Conservation (phyloP, 768 basidiomycete species). For the Macrolepiota albuminosa region DNA sequence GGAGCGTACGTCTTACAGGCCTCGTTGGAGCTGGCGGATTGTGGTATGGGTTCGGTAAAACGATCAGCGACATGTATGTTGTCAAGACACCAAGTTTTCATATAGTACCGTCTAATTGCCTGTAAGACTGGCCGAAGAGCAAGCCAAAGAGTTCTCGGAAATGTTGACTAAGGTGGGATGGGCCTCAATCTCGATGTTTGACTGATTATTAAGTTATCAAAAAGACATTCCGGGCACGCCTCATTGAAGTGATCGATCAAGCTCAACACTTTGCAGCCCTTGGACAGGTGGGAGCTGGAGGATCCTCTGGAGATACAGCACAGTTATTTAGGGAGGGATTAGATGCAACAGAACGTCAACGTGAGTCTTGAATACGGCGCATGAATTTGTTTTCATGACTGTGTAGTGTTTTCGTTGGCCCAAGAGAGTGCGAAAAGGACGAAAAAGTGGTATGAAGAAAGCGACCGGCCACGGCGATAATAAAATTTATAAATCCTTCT, state of each 20-base stretch:
- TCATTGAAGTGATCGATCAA: constrained; percentile 80
- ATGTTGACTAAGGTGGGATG: constrained; percentile 60
- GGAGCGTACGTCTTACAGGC: constrained; percentile 75
- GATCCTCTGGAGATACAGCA: constrained; percentile 50
- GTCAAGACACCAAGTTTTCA: constrained; percentile 2
- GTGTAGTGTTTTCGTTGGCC: constrained; percentile 75
- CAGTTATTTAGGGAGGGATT: constrained; percentile 86
- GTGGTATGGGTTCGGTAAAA: constrained; percentile 92
- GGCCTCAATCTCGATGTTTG: not conserved
- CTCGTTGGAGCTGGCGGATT: constrained; percentile 84
- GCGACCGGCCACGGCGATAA: constrained; percentile 49
- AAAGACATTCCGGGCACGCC: constrained; percentile 72
- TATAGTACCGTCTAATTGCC: not conserved
- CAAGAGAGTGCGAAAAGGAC: constrained; percentile 76
- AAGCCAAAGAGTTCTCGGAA: constrained; percentile 66
- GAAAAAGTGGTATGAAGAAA: constrained; percentile 83
- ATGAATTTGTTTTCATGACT: constrained; percentile 3
- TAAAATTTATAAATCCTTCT: constrained; percentile 24
- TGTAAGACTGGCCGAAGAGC: constrained; percentile 68
- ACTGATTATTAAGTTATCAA: not conserved
- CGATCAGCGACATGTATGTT: constrained; percentile 75
- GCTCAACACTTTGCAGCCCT: constrained; percentile 83
- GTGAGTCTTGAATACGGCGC: constrained; percentile 43
- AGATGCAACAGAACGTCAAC: constrained; percentile 87
- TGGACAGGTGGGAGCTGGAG: constrained; percentile 52